Evolutionary conservation across 2,329 filamentous ascomycete genomes (phyloP), one percentile per base, ranked within the genome.

Genomic region (Diaporthe ampelina): DNA sequence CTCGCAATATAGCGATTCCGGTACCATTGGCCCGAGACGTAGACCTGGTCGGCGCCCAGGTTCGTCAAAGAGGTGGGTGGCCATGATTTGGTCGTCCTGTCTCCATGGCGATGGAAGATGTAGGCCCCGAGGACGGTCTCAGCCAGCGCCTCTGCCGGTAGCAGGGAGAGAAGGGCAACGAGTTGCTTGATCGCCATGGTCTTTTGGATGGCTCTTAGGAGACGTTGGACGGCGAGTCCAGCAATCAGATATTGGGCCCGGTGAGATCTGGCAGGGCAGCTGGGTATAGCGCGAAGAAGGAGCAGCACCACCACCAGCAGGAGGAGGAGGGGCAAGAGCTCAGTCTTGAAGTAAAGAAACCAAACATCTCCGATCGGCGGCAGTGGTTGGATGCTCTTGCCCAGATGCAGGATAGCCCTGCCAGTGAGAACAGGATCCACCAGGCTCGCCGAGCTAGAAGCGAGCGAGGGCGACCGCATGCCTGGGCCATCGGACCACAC

Each of bases 101-200:
- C 95, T 74, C 95, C 95, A 40, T 98, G 95, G 59, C 95, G 93
- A 78, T 94, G 91, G 87, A 97, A 97, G 83, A 98, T 91, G 83
- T 95, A 97, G 59, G 93, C 91, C 70, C 95, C 95, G 21, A 97
- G 88, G 37, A 97, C 87, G 0, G 92, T 94, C 85, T 97, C 94
- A 26, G 85, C 85, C 32, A 63, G 24, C 7, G 35, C 37, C 63
- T 76, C 78, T 59, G 75, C 78, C 50, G 84, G 78, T 61, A 84
- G 75, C 65, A 85, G 78, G 70, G 84, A 80, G 65, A 86, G 79
- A 56, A 85, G 82, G 76, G 86, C 77, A 74, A 87, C 78, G 73
- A 86, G 75, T 32, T 83, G 79, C 75, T 85, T 86, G 78, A 83
- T 78, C 72, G 80, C 83, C 85, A 87, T 86, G 32, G n/a, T 72